Conservation (phyloP, 768 basidiomycete species). For the Strobilomyces echinocephalus region DNA sequence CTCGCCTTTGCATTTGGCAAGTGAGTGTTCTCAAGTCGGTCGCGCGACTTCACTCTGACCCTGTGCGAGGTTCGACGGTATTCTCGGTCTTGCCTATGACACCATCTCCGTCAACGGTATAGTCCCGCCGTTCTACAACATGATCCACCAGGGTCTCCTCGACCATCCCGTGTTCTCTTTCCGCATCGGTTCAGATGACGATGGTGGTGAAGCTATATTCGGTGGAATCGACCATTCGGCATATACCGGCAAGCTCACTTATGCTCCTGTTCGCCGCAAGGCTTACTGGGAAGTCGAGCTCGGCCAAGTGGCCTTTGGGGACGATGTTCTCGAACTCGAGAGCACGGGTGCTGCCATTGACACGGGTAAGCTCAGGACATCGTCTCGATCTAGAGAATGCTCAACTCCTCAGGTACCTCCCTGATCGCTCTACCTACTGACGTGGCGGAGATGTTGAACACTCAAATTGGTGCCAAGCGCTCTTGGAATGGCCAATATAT, state of each 20-base stretch:
- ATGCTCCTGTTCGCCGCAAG: constrained; percentile 89
- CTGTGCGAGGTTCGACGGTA: constrained; percentile 79
- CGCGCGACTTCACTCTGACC: not conserved
- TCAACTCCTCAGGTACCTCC: constrained; percentile 63
- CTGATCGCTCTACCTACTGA: constrained; percentile 92
- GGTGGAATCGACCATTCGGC: constrained; percentile 80
- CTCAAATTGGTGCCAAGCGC: constrained; percentile 89
- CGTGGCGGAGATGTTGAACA: constrained; percentile 96
- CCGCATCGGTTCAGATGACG: constrained; percentile 83
- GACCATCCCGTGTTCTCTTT: constrained; percentile 91
- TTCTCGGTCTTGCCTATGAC: constrained; percentile 90
- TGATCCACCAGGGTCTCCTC: constrained; percentile 78
- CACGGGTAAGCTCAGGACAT: constrained; percentile 51
- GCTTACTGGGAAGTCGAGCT: constrained; percentile 99
- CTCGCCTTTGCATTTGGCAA: constrained; percentile 96
- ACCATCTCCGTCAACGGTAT: constrained; percentile 94
- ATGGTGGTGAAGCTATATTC: constrained; percentile 88
- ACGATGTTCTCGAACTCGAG: constrained; percentile 84
- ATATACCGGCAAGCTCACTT: constrained; percentile 75
- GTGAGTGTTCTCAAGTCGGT: constrained; percentile 39
- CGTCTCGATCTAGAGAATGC: not conserved
- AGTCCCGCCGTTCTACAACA: constrained; percentile 89
- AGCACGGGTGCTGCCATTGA: constrained; percentile 93
- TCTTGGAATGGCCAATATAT: constrained; percentile 96
- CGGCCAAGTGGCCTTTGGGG: constrained; percentile 77